Evolutionary conservation across 2,329 filamentous ascomycete species (phyloP).

Genomic region (Calycina marina): DNA sequence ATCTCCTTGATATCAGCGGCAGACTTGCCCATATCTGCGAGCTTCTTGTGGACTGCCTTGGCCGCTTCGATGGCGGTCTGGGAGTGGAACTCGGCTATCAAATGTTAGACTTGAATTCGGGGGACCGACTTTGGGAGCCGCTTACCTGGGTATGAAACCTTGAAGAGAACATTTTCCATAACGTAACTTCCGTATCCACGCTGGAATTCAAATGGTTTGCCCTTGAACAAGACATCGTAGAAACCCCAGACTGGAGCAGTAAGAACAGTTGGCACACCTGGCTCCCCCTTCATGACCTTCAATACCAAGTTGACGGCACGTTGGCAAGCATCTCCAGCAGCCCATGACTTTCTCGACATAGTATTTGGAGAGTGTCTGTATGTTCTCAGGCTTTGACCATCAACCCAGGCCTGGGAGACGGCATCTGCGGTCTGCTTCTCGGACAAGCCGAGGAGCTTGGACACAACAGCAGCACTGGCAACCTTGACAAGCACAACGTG

Average conservation of each 20-base stretch:
- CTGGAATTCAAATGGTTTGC: constrained; percentile 93
- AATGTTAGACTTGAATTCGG: neutral
- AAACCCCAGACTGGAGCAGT: constrained; percentile 93
- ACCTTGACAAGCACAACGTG: constrained; percentile 98
- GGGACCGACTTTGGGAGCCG: constrained; percentile 5
- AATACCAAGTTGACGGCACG: constrained; percentile 81
- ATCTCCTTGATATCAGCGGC: constrained; percentile 87
- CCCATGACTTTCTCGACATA: constrained; percentile 99
- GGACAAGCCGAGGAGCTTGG: constrained; percentile 82
- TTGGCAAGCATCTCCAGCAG: constrained; percentile 94
- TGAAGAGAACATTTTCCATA: constrained; percentile 99
- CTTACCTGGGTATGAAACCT: constrained; percentile 92
- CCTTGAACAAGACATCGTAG: constrained; percentile 96
- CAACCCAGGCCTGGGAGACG: constrained; percentile 93
- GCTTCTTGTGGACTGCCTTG: constrained; percentile 70
- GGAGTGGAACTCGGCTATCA: constrained; percentile 85
- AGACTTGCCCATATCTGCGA: constrained; percentile 75
- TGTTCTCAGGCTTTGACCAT: constrained; percentile 88
- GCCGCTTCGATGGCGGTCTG: constrained; percentile 96
- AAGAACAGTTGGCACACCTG: constrained; percentile 81
- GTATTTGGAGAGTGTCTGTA: constrained; percentile 98
- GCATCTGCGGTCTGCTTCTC: constrained; percentile 90
- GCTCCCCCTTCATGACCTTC: constrained; percentile 84
- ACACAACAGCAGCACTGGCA: constrained; percentile 82
- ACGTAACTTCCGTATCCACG: constrained; percentile 94